phyloP scores from a whole-genome alignment of 371 early-diverging fungal genomes.

The Funneliformis caledonium region DNA sequence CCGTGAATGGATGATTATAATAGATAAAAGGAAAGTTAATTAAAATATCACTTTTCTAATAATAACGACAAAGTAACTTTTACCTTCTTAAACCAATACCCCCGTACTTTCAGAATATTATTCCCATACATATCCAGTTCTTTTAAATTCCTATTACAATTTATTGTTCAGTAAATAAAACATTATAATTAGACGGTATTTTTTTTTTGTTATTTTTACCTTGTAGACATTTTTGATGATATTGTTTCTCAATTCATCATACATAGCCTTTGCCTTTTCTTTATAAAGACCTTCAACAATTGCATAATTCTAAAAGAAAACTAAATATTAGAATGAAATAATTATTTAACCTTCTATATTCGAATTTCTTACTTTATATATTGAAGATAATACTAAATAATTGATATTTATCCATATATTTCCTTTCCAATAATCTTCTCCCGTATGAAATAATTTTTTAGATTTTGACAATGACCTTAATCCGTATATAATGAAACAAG shows the following conservation, averaged over 20 bases:
- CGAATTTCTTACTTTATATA: conserved; percentile 73
- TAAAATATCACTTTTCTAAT: background rate
- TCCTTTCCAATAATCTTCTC: conserved; percentile 95
- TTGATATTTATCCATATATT: conserved; percentile 96
- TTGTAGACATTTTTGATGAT: conserved; percentile 77
- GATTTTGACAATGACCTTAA: conserved; percentile 79
- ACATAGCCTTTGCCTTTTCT: conserved; percentile 71
- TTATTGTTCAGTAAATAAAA: background rate
- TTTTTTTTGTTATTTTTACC: conserved; percentile 50
- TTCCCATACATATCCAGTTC: conserved; percentile 93
- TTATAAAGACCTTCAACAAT: conserved; percentile 70
- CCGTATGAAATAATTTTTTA: conserved; percentile 75
- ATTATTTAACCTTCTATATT: no score
- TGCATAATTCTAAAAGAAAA: conserved; percentile 66
- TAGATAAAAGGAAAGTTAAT: background rate
- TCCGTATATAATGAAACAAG: conserved; percentile 53
- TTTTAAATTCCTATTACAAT: conserved; percentile 67
- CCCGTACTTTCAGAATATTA: conserved; percentile 86
- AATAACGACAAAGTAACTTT: background rate
- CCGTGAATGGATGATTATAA: conserved; percentile 94
- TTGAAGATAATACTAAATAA: conserved; percentile 78
- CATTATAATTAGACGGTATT: no score
- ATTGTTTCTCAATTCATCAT: conserved; percentile 74
- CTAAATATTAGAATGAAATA: no score
- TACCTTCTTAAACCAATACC: conserved; percentile 56